A percentile compares a stretch with the other conserved stretches of the same genome.
These are phyloP conservation scores for Pinus tabuliformis DNA, from an alignment of 75 land plant species.

Conservation along the genomic window DNA sequence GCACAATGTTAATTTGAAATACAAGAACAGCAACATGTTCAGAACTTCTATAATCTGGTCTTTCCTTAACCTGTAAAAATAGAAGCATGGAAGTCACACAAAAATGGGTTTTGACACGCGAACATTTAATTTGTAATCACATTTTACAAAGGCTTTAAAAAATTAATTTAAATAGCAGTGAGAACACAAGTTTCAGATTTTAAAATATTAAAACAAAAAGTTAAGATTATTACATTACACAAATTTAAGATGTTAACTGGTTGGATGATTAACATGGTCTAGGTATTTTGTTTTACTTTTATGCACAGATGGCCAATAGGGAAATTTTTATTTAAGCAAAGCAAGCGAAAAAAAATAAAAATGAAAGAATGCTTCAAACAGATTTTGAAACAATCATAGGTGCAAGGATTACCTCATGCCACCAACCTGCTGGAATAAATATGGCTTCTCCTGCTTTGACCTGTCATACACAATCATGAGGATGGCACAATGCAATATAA, in stretches of 20 bases:
- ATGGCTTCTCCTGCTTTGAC: constrained; percentile 15
- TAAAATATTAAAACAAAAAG: no score
- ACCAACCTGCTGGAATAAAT: constrained; percentile 18
- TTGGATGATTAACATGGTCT: background rate
- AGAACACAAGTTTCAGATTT: no score
- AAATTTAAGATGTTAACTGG: background rate
- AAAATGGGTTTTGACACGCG: background rate
- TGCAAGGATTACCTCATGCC: constrained; percentile 16
- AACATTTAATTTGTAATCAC: background rate
- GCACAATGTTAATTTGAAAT: background rate
- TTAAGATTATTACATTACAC: background rate
- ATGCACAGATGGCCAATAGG: background rate
- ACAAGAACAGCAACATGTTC: background rate
- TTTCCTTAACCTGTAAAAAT: background rate
- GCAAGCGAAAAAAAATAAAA: background rate
- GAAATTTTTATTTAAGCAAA: background rate
- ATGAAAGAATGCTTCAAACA: background rate
- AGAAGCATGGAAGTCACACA: background rate
- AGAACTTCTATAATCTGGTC: background rate
- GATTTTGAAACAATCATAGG: background rate
- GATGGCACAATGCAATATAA: background rate
- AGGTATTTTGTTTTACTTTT: background rate
- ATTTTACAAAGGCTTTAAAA: no score
- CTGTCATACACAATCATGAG: background rate
- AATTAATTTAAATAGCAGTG: no score